Percentiles rank a stretch among this genome's conserved stretches.
phyloP scores from a whole-genome alignment of 495 filamentous ascomycete genomes.

The Astrothelium macrocarpum region DNA sequence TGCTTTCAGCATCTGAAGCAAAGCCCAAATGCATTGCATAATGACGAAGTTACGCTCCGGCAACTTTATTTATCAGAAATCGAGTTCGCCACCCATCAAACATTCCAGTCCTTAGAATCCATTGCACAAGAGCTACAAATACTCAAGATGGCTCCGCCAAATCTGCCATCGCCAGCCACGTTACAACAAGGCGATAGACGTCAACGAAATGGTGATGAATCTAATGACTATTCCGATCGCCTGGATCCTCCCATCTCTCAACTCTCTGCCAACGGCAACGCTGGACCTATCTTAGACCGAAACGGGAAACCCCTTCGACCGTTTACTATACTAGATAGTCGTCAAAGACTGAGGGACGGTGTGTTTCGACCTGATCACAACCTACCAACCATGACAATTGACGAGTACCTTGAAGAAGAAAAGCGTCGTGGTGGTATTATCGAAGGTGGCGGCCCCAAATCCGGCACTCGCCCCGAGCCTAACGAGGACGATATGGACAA shows the following conservation, averaged over 20 bases:
- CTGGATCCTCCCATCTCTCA: constrained; percentile 55
- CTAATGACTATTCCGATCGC: constrained; percentile 62
- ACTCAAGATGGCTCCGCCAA: constrained; percentile 58
- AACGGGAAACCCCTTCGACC: constrained; percentile 83
- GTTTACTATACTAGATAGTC: constrained; percentile 73
- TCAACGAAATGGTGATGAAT: constrained; percentile 24
- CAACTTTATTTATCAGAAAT: constrained; percentile 68
- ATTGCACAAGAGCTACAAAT: constrained; percentile 76
- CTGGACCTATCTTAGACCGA: constrained; percentile 68
- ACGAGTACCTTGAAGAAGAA: constrained; percentile 95
- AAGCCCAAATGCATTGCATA: constrained; percentile 49
- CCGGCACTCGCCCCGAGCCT: constrained; percentile 54
- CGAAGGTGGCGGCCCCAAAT: constrained; percentile 78
- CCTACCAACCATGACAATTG: constrained; percentile 93
- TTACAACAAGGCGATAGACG: constrained; percentile 19
- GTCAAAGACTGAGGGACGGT: constrained; percentile 66
- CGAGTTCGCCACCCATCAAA: constrained; percentile 60
- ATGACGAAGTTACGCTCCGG: constrained; percentile 71
- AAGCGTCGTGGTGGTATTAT: constrained; percentile 76
- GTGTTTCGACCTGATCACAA: constrained; percentile 89
- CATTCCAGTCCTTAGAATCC: constrained; percentile 77
- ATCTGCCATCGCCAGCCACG: constrained; percentile 23
- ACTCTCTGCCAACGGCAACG: constrained; percentile 41
- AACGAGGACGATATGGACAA: constrained; percentile 85
- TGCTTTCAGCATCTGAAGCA: constrained; percentile 46